These are phyloP conservation scores for Glycine latifolia DNA, from an alignment of 306 rosid species.

Conservation along the genomic window DNA sequence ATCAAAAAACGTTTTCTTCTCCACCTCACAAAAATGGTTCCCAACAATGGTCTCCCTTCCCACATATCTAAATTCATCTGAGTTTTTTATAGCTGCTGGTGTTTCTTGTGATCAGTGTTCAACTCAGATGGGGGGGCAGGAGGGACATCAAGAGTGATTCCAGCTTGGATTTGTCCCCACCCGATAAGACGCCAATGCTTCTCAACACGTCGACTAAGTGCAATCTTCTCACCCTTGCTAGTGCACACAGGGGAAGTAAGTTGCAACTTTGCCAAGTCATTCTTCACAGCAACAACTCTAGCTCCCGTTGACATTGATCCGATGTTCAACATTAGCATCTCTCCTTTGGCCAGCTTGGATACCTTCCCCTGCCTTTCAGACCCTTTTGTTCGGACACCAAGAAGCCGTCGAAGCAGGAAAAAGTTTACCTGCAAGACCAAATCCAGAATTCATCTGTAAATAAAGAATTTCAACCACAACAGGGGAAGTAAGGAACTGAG, in stretches of 20 bases:
- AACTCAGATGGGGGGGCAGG: constrained; percentile 52
- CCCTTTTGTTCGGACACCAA: constrained; percentile 94
- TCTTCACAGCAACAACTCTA: constrained; percentile 85
- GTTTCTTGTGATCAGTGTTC: constrained; percentile 22
- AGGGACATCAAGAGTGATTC: constrained; percentile 84
- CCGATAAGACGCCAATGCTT: constrained; percentile 99
- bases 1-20: constrained; percentile 46
- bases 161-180: constrained; percentile 98
- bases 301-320: constrained; percentile 98
- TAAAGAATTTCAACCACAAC: background rate
- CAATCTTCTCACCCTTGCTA: constrained; percentile 92
- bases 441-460: constrained; percentile 20
- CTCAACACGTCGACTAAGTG: constrained; percentile 92
- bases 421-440: constrained; percentile 82
- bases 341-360: constrained; percentile 78
- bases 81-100: constrained; percentile 23
- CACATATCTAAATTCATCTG: constrained; percentile 51
- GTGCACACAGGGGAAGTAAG: constrained; percentile 97
- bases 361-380: constrained; percentile 96
- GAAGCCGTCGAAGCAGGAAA: constrained; percentile 88
- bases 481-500: background rate
- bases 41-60: constrained; percentile 49
- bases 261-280: constrained; percentile 87
- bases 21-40: constrained; percentile 58
- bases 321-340: constrained; percentile 96